Evolutionary conservation across 2,329 filamentous ascomycete genomes (phyloP), one percentile per base, ranked within the genome.

Genomic region (Sporothrix sp.): DNA sequence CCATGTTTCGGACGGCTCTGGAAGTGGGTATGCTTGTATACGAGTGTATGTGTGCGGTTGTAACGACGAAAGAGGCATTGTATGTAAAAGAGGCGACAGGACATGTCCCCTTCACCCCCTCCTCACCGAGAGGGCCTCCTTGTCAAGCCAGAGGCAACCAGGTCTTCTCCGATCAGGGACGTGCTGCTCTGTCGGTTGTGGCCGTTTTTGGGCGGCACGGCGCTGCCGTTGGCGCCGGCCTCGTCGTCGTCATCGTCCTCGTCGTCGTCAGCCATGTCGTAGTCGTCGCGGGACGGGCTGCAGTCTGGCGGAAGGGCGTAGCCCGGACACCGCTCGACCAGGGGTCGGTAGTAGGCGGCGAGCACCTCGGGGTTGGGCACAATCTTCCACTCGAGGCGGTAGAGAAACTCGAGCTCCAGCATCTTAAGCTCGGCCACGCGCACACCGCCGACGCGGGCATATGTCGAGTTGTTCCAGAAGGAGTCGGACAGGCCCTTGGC

Each of bases 391-490:
- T 96, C 87, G 25, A 98, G 85, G 48, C 87, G 77, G 62, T 90
- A 88, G 28, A 98, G 71, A 58, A 98, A 95, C 61, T 98, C 93
- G 27, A 98, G 75, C 65, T 98, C 93, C 9, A 98, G 72, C 51
- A 96, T 72, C 52, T 93, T 94, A 56, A 98, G 71, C 66, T 98
- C 93, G 44, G 85, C 82, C 33, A 96, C 76, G 58, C 87, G 89
- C 45, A 98, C 89, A 56, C 93, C 93, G 5, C 93, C 93, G 1
- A 98, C 90, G 50, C 88, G 78, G 33, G 93, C 90, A 64, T 98
- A 98, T 1, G 91, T 95, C 25, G 87, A 87, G 67, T 98, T 98
- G 56, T 95, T 97, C 89, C 93, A 96, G 65, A 98, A 98, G 27
- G 86, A 89, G 66, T 98, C 93, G 28, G 89, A 96, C 11, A 98